Evolutionary conservation across 1,139 yeast genomes (phyloP), one percentile per base, ranked within the genome.

Genomic region (Citeromyces hawaiiensis): DNA sequence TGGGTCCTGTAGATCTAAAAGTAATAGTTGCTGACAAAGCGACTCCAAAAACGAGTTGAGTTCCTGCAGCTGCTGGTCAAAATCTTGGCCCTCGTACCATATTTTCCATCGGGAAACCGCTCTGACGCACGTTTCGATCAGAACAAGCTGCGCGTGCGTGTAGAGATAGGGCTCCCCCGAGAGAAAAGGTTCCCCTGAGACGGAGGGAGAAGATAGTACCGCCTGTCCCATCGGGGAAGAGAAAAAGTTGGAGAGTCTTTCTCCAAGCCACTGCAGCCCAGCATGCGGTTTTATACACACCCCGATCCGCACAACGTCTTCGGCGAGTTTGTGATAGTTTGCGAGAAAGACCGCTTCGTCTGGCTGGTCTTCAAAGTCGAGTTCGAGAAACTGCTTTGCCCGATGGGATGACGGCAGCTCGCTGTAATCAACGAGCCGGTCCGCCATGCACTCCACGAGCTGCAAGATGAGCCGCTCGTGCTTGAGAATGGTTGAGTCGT

Each of bases 21-120:
- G 81, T 43, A 88, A 64, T 44, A 91, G 63, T 47, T 86, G 73
- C 45, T 80, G 81, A 39, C 96, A 87, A 52, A 93, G 69, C 21
- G 69, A 70, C 52, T 86, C 93, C 18, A 87, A 80, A 44, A 81
- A 70, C 9, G 64, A 63, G 44, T 80, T 68, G 37, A 91, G 66
- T 19, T 70, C 62, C 38, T 64, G 70, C 43, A 77, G 69, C 32
- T 73, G 71, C 14, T 63, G 66, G 32, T 74, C 75, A 47, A 75
- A 75, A 51, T 85, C 93, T 3, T 71, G 70, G 18, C 64, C 68
- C 3, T 63, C 64, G 52, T 86, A 87, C 96, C 96, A 88, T 23
- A 87, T 80, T 51, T 87, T 77, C 97, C 98, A 91, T 52, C 99
- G 72, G n/a, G 93, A 77, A 32, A 93, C 81, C 33, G 98, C 98